These are phyloP conservation scores for Phytophthora hybrid DNA, from an alignment of 352 stramenopile genomes.

Conservation along the genomic window DNA sequence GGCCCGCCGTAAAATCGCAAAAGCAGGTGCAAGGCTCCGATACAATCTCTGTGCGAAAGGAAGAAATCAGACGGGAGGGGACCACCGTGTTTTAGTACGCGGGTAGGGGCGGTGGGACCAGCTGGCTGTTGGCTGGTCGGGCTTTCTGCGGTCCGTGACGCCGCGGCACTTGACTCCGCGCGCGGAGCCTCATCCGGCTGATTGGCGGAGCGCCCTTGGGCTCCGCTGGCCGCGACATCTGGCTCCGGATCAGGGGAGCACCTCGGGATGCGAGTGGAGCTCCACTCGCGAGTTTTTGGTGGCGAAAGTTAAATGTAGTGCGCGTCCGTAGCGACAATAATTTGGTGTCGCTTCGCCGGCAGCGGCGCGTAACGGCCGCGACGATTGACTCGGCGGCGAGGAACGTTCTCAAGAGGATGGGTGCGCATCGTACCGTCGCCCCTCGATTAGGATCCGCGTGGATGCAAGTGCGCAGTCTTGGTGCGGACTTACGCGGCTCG, in stretches of 20 bases:
- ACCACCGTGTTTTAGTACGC: conserved; percentile 13
- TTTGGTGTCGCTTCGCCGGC: conserved; percentile 35
- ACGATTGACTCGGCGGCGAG: conserved; percentile 28
- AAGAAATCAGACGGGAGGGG: background rate
- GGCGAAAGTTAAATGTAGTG: background rate
- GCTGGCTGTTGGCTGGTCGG: conserved; percentile 10
- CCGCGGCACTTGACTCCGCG: conserved; percentile 1
- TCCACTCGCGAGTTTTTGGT: background rate
- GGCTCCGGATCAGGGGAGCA: background rate
- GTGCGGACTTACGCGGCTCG: conserved; percentile 25
- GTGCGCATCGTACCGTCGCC: conserved; percentile 1
- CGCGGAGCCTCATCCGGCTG: conserved; percentile 27
- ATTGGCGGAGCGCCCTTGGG: conserved; percentile 28
- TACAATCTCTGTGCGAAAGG: background rate
- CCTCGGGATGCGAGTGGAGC: background rate
- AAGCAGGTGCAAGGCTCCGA: background rate
- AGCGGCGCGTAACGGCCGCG: conserved; percentile 21
- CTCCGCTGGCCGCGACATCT: conserved; percentile 18
- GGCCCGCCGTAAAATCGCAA: background rate
- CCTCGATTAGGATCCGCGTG: background rate
- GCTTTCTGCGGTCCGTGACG: conserved; percentile 14
- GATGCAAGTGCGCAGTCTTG: no score
- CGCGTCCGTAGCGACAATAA: conserved; percentile 13
- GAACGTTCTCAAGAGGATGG: conserved; percentile 38
- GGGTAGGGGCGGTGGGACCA: background rate